Evolutionary conservation across 129 eudicot genomes (phyloP).

Genomic region (Pseudognaphalium luteoalbum): DNA sequence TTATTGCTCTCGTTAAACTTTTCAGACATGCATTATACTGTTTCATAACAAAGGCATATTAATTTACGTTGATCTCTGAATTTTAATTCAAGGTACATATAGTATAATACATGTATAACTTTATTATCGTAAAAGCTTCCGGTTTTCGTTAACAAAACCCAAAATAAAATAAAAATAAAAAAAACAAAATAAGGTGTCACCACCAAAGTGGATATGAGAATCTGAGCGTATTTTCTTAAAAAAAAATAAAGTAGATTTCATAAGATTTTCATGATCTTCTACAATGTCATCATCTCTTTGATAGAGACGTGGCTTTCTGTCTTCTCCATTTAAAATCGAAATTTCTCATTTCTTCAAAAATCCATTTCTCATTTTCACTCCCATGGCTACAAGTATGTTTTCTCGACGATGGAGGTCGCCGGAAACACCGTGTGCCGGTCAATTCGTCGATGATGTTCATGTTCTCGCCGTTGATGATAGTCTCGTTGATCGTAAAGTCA

Average conservation of each 20-base stretch:
- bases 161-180: not conserved
- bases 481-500: constrained; percentile 80
- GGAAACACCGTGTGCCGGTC: constrained; percentile 8
- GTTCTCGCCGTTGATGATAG: constrained; percentile 94
- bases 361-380: not conserved
- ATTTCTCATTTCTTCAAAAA: not conserved
- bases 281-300: constrained; percentile 45
- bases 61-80: too few species aligned
- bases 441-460: constrained; percentile 48
- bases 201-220: constrained; percentile 93
- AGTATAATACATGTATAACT: too few species aligned
- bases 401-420: constrained; percentile 51
- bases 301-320: constrained; percentile 39
- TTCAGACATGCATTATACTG: too few species aligned
- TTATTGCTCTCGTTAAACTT: too few species aligned
- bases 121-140: too few species aligned
- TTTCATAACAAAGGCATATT: too few species aligned
- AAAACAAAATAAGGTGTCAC: constrained; percentile 44
- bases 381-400: constrained; percentile 46
- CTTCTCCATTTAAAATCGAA: constrained; percentile 16
- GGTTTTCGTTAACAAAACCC: too few species aligned
- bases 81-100: too few species aligned
- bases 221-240: constrained; percentile 59
- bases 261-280: constrained; percentile 38
- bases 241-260: constrained; percentile 57